Base-by-base conservation (phyloP, 2,329 filamentous ascomycete species). In the Stachybotrys chlorohalonatus region DNA sequence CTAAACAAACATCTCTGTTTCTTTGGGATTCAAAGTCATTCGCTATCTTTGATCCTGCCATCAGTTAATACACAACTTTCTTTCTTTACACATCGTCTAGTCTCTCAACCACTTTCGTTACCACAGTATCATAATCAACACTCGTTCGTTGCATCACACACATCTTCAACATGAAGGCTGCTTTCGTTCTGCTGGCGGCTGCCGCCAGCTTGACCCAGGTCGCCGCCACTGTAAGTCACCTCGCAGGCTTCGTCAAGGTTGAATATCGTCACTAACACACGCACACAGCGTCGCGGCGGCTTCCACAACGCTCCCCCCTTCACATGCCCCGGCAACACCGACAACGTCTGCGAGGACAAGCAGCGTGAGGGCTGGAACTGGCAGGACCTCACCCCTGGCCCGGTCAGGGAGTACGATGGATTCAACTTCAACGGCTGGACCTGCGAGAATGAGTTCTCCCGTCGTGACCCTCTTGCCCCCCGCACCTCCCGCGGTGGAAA, bases 311-410 rank as follows among this genome's bases (percentile, higher is more conserved):
- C 75, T 52, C 62, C 67, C 54, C 67, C 76, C 57, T 95, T 84
- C 78, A 76, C 76, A 51, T 86, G 79, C 69, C 90, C 90, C 11
- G 73, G 75, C 56, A 90, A 89, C 78, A 83, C 80, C 65, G 75
- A 90, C 75, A 94, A 94, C 76, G 73, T 86, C 64, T 96, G 93
- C 73, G 83, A 80, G 56, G 68, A 79, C n/a, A 71, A 84, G 60
- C 89, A 95, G 74, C 72, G 79, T 59, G 61, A 65, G 24, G 91
- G 90, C 52, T 94, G 88, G 70, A 75, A 86, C 75, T 96, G 87
- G 82, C 70, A 71, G 31, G 80, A 81, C 59, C 78, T 95, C 30
- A 62, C 68, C 59, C 60, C 73, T 42, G 90, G 89, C 49, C 63
- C 68, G 15, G 84, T 95, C 72, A 71, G 69, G 59, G 73, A 68